Evolutionary conservation across 441 rosid species (phyloP).

Genomic region (Syzygium malaccense): DNA sequence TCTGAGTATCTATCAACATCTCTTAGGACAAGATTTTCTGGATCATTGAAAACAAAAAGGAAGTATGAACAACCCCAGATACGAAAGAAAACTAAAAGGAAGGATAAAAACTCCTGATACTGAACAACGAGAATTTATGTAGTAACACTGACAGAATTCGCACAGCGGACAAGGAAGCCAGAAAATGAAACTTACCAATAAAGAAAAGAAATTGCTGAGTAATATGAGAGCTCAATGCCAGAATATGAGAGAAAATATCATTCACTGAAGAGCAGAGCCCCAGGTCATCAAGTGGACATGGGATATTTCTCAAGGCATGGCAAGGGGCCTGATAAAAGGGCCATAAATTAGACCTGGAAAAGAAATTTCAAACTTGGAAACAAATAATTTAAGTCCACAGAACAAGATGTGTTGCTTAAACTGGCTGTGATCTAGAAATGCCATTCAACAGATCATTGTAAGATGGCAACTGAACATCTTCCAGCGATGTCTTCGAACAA

Average conservation of each 20-base stretch:
- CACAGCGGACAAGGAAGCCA: not conserved
- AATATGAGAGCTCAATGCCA: conserved; percentile 28
- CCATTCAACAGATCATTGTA: not conserved
- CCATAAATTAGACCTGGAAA: conserved; percentile 8
- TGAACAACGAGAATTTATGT: not conserved
- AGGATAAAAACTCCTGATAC: not conserved
- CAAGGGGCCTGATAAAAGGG: conserved; percentile 26
- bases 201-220: conserved; percentile 26
- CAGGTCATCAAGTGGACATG: conserved; percentile 22
- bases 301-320: conserved; percentile 16
- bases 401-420: not conserved
- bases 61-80: not conserved
- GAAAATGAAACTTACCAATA: conserved; percentile 36
- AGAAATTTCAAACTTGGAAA: not conserved
- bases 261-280: conserved; percentile 24
- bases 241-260: conserved; percentile 25
- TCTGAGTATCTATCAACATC: conserved; percentile 26
- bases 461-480: not conserved
- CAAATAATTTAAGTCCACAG: not conserved
- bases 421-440: not conserved
- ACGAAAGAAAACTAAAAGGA: not conserved
- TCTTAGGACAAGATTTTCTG: conserved; percentile 34
- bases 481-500: not conserved
- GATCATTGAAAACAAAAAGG: not conserved
- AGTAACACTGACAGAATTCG: not conserved